Conservation (phyloP, 169 alveolate species). For the Eimeria tenella region DNA sequence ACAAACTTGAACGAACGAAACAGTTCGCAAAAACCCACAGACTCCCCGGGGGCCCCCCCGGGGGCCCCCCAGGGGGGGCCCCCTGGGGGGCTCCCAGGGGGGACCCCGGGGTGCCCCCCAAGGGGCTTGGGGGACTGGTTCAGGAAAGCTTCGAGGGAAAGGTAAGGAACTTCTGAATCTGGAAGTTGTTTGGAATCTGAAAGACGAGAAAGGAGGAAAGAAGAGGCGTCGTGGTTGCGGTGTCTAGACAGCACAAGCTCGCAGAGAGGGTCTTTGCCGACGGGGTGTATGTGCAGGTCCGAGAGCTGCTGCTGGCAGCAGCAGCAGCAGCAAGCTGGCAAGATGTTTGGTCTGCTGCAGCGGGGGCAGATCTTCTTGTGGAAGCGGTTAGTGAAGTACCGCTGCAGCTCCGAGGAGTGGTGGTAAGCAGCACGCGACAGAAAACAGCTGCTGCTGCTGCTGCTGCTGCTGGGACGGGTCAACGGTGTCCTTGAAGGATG, state of each 20-base stretch:
- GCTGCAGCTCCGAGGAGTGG: slow-evolving; percentile 64
- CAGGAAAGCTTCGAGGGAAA: too few species aligned
- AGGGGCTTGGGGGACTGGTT: too few species aligned
- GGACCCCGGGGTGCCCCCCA: too few species aligned
- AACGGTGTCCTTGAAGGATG: too few species aligned
- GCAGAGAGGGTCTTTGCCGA: slow-evolving; percentile 51
- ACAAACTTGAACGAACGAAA: slow-evolving; percentile 63
- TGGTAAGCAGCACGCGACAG: slow-evolving; percentile 27
- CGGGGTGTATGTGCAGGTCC: slow-evolving; percentile 40
- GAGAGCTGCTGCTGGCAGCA: slow-evolving; percentile 45
- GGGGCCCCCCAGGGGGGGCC: too few species aligned
- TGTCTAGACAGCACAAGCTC: slow-evolving; percentile 51
- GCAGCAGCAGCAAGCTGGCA: slow-evolving; percentile 31
- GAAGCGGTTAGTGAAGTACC: slow-evolving; percentile 67
- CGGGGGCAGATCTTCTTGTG: slow-evolving; percentile 70
- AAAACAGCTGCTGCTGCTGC: background rate
- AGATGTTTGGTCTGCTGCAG: slow-evolving; percentile 53
- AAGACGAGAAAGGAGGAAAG: too few species aligned
- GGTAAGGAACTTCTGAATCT: too few species aligned
- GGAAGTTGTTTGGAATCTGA: too few species aligned
- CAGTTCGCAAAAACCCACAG: slow-evolving; percentile 4
- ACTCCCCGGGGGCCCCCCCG: too few species aligned
- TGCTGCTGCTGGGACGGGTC: too few species aligned
- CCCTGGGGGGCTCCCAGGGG: too few species aligned
- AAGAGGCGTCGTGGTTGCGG: slow-evolving; percentile 38